These are phyloP conservation scores for Adansonia grandidieri DNA, from an alignment of 441 rosid genomes.

Conservation along the genomic window DNA sequence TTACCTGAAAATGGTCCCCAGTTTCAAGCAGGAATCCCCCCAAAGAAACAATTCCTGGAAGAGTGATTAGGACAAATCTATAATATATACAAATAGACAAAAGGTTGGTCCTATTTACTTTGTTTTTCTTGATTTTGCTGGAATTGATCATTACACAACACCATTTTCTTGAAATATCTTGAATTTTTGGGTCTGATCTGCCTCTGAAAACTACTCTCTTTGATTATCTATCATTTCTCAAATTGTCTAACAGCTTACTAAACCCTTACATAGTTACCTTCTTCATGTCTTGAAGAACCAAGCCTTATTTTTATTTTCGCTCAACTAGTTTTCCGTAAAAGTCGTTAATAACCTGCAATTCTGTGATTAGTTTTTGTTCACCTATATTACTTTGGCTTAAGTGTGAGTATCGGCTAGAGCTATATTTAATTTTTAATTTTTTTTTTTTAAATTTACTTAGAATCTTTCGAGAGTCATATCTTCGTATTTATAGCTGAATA, in stretches of 20 bases:
- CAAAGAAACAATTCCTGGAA: slow-evolving; percentile 16
- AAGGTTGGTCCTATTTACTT: background rate
- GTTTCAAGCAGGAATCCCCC: slow-evolving; percentile 13
- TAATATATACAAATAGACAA: slow-evolving; percentile 6
- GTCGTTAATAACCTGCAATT: background rate
- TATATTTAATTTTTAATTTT: no score
- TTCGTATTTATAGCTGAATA: no score
- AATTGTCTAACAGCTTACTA: background rate
- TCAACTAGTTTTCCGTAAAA: no score
- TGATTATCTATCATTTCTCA: background rate
- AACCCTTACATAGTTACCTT: background rate
- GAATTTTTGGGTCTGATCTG: background rate
- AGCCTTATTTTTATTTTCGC: no score
- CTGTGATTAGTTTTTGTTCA: no score
- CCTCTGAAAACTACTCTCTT: background rate
- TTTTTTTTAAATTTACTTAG: no score
- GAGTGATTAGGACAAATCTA: slow-evolving; percentile 20
- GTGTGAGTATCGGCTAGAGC: no score
- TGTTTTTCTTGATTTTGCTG: slow-evolving; percentile 25
- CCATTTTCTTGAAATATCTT: slow-evolving; percentile 20
- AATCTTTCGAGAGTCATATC: no score
- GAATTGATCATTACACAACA: slow-evolving; percentile 11
- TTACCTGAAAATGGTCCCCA: slow-evolving; percentile 22
- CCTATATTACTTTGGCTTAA: no score
- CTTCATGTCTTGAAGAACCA: no score